Base-by-base conservation (phyloP, 495 filamentous ascomycete genomes). In the Penicillium riverlandense region DNA sequence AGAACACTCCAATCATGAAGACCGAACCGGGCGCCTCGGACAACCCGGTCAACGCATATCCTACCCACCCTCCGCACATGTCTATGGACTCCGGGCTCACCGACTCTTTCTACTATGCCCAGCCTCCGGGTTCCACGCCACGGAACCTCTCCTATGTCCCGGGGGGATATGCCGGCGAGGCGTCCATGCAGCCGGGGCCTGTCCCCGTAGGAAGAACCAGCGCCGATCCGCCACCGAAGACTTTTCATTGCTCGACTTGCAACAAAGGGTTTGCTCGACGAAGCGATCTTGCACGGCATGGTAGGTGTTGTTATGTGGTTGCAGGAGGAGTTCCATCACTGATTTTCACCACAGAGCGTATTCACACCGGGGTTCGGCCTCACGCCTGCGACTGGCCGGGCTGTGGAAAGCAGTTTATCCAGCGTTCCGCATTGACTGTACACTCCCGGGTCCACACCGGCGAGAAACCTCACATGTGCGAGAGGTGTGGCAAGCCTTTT, bases 401-500 rank as follows among this genome's bases (percentile, higher is more conserved):
- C 12, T 98, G 92, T 63, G 82, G 83, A 29, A 98, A 97, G 61
- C 90, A 91, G 56, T 98, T 98, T 61, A 98, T 98, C 50, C 92
- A 98, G 57, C 81, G 92, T 30, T 96, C 92, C n/a, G 92, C 92
- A 8, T 72, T 98, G 62, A 98, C 92, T 1, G 92, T 98, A 4
- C 92, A 98, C 63, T 80, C 84, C 49, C 84, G 92, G 40, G 92
- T 97, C 29, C 92, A 98, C 55, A 97, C 92, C 2, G 92, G 92
- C 37, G 92, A 98, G 64, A 98, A 98, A 62, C 92, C 92, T 7
- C 92, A 98, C 57, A 89, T 90, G 84, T 98, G 92, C 61, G 94
- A 97, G 67, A 76, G 86, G 49, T 98, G 92, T 64, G 86, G 89
- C 59, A 97, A 98, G 92, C 91, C 90, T n/a, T 98, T 98, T 57